Evolutionary conservation across 192 early-diverging fungal species (phyloP).

Genomic region (Jimgerdemannia flammicorona): DNA sequence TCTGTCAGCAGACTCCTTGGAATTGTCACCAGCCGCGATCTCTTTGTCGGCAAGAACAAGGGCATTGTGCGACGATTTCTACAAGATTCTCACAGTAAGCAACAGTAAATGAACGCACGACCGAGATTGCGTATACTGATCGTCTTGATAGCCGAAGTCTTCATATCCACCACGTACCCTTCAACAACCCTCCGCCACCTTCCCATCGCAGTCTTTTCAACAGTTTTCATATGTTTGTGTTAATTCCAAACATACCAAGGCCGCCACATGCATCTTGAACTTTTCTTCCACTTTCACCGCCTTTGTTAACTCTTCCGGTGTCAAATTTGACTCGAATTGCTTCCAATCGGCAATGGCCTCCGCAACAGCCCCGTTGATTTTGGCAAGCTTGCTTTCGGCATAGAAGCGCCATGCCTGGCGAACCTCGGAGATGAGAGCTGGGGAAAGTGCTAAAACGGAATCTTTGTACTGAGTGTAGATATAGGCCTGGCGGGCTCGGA

Average conservation of each 20-base stretch:
- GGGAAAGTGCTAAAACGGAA: constrained; percentile 29
- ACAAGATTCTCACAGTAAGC: neutral
- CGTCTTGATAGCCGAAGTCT: no score
- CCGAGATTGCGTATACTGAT: no score
- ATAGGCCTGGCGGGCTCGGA: constrained; percentile 82
- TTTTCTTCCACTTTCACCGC: constrained; percentile 49
- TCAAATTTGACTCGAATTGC: constrained; percentile 47
- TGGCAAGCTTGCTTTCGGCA: constrained; percentile 52
- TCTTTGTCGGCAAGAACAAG: constrained; percentile 40
- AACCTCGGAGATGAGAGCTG: constrained; percentile 52
- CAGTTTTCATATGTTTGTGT: neutral
- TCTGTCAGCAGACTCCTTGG: constrained; percentile 34
- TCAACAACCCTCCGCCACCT: no score
- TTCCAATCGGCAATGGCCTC: constrained; percentile 50
- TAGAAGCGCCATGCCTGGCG: constrained; percentile 60
- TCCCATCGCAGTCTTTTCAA: neutral
- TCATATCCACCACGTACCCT: no score
- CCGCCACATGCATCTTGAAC: constrained; percentile 70
- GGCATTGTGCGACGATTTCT: constrained; percentile 36
- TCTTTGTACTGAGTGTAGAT: constrained; percentile 61
- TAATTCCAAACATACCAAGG: constrained; percentile 46
- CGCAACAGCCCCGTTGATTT: constrained; percentile 45
- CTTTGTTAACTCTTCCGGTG: constrained; percentile 38
- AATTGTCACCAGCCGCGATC: constrained; percentile 34
- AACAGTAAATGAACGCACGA: neutral